These are phyloP conservation scores for Lactarius indigo DNA, from an alignment of 768 basidiomycete species.

Conservation along the genomic window DNA sequence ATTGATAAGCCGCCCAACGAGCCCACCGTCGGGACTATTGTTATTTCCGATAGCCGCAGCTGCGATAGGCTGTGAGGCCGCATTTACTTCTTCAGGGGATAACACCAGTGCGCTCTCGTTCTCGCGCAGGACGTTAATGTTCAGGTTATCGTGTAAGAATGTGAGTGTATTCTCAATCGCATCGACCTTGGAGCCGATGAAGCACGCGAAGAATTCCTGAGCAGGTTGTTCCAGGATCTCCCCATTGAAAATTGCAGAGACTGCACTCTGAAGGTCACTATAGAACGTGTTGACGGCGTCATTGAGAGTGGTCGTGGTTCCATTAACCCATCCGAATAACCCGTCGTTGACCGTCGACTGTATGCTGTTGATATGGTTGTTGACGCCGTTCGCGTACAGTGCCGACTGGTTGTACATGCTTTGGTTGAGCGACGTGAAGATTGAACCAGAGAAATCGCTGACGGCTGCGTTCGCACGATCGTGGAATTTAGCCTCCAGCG, in stretches of 20 bases:
- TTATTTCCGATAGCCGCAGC: constrained; percentile 71
- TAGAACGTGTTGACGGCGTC: constrained; percentile 85
- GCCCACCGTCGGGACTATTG: constrained; percentile 46
- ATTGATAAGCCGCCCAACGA: constrained; percentile 70
- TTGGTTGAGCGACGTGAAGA: constrained; percentile 72
- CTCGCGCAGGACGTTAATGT: constrained; percentile 74
- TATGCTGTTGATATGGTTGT: constrained; percentile 61
- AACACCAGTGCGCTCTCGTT: constrained; percentile 74
- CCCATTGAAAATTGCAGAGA: constrained; percentile 76
- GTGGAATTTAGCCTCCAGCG: constrained; percentile 67
- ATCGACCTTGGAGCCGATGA: constrained; percentile 88
- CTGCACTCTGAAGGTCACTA: constrained; percentile 72
- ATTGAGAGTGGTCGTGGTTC: constrained; percentile 87
- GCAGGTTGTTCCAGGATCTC: constrained; percentile 79
- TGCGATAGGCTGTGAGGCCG: constrained; percentile 75
- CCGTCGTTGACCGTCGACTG: constrained; percentile 81
- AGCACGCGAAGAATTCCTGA: constrained; percentile 83
- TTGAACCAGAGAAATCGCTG: constrained; percentile 63
- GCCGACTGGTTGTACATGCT: constrained; percentile 82
- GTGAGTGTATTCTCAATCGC: constrained; percentile 86
- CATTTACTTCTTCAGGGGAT: constrained; percentile 65
- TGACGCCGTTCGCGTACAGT: constrained; percentile 74
- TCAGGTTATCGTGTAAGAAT: constrained; percentile 85
- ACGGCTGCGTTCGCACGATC: constrained; percentile 57
- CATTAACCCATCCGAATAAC: constrained; percentile 93